Evolutionary conservation across 2,329 filamentous ascomycete genomes (phyloP), one percentile per base, ranked within the genome.

Genomic region (Aulographum hederae): DNA sequence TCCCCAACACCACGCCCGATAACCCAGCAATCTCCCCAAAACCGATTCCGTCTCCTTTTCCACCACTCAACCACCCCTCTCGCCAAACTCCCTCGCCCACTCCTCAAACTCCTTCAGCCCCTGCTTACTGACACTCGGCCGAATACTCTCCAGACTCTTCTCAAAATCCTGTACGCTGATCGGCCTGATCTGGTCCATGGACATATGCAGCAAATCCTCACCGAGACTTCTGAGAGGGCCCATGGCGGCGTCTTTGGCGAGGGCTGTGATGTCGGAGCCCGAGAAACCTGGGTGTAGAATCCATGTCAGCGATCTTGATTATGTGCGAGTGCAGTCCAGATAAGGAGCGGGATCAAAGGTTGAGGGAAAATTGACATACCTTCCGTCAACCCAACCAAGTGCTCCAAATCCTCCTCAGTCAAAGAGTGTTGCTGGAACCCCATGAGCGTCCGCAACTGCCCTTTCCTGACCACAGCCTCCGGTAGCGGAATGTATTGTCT

Each of bases 221-320:
- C 89, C 89, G 2, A 95, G 61, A 32, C 82, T 86, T 19, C 89
- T 71, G 10, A 98, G 60, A 1, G 89, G 89, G 0, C 89, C 86
- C 89, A 98, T 98, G 3, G 89, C 89, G 6, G 89, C 89, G 49
- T 98, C 89, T 55, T 98, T 98, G 5, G 89, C 89, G 6, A 98
- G 62, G 2, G 89, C 85, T 15, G 89, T 95, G 41, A 98, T 93
- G 46, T 98, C 89, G 2, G 84, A 93, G 28, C 89, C 89, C 6
- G 84, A 94, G 56, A 93, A 98, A n/a, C 84, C 85, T 94, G 41
- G n/a, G 28, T 18, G n/a, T n/a, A n/a, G n/a, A n/a, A n/a, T n/a
- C n/a, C 6, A 6, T 26, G 26, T 33, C 14, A n/a, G n/a, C n/a
- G n/a, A n/a, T n/a, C n/a, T n/a, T n/a, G n/a, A 36, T 19, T 28